Evolutionary conservation across 2,329 filamentous ascomycete species (phyloP), one percentile per base, ranked within the genome.

Genomic region (Xylariomycetidae sp.): DNA sequence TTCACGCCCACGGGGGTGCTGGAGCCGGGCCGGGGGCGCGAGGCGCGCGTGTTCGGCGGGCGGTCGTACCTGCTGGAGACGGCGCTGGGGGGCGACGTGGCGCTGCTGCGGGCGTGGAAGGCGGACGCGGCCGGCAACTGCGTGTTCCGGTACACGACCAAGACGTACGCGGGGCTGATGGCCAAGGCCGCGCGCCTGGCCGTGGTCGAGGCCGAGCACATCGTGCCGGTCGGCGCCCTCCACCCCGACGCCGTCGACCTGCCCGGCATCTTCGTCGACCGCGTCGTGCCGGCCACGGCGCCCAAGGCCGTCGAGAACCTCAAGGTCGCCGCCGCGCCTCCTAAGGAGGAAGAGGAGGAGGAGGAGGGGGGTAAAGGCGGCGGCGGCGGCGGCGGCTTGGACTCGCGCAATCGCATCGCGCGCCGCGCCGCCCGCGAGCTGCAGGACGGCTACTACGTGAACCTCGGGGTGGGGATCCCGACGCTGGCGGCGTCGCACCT

Each of bases 181-280:
- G 86, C 83, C 39, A 89, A 90, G 61, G 85, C 85, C 0, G 86
- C 85, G 1, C 75, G 72, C 29, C 52, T 85, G 24, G 82, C 85
- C 17, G 89, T 93, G 25, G 85, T 92, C 23, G 86, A 93, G 56
- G 86, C 86, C 2, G 86, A 93, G 52, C 72, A 90, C 42, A 87
- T 93, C 38, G 86, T 93, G 32, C 76, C 82, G 3, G 59, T 78
- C 2, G 86, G 86, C 16, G 74, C 76, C 2, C 80, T 93, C 24
- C 71, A 80, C 33, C 79, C 86, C 3, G 79, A 85, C 39, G 74
- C 79, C 26, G 78, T 93, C 5, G 79, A 92, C 50, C 68, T 93
- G 4, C 85, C 85, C 0, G 85, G 86, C 8, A 88, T 93, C 46
- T 92, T 79, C 54, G 80, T 93, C 50, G 82, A 90, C 54, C 74